phyloP scores from a whole-genome alignment of 129 eudicot genomes.

The Helichrysum umbraculigerum region DNA sequence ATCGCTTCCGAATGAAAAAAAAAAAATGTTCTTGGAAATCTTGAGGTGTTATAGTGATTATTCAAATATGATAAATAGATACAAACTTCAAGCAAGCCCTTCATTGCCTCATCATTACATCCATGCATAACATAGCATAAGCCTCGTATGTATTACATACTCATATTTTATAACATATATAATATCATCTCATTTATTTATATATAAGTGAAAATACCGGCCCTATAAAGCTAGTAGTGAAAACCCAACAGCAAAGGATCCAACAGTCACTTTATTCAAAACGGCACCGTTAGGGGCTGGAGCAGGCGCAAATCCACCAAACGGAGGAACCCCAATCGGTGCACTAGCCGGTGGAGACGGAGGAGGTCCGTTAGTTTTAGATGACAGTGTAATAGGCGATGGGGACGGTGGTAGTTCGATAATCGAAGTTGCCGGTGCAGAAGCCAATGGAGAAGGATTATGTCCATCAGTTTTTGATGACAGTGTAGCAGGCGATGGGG shows the following conservation, averaged over 20 bases:
- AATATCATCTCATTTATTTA: not conserved
- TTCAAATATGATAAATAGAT: too few species aligned
- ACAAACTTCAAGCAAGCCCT: too few species aligned
- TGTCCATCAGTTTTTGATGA: conserved; percentile 9
- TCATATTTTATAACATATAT: too few species aligned
- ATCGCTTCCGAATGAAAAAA: too few species aligned
- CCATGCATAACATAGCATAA: too few species aligned
- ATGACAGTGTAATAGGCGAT: conserved; percentile 17
- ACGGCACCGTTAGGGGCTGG: conserved; percentile 29
- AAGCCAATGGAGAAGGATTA: conserved; percentile 21
- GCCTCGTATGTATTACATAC: too few species aligned
- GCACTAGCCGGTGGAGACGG: conserved; percentile 24
- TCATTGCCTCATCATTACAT: too few species aligned
- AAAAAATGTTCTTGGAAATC: too few species aligned
- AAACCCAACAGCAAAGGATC: conserved; percentile 16
- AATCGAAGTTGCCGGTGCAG: not conserved
- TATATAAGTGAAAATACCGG: too few species aligned
- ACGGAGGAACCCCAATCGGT: conserved; percentile 15
- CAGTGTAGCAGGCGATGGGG: conserved; percentile 23
- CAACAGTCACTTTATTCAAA: conserved; percentile 3
- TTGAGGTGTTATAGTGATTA: too few species aligned
- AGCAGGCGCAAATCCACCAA: conserved; percentile 28
- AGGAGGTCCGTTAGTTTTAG: conserved; percentile 21
- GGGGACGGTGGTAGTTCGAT: conserved; percentile 15
- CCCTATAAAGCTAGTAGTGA: conserved; percentile 34